Evolutionary conservation across 2,329 filamentous ascomycete species (phyloP).

Genomic region (Cordyceps javanica): DNA sequence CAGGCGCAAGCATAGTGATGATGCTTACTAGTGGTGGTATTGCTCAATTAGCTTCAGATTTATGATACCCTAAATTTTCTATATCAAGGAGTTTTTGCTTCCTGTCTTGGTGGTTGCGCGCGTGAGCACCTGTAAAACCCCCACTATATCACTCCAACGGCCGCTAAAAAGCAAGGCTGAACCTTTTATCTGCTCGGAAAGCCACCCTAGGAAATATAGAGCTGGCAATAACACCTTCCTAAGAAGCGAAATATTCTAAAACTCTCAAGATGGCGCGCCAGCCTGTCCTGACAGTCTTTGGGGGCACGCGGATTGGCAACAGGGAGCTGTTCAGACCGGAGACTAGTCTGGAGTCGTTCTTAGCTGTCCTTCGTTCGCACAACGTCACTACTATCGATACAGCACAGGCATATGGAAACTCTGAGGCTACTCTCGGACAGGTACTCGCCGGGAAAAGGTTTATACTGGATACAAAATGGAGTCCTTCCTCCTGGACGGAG

Average conservation of each 20-base stretch:
- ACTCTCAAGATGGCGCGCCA: background rate
- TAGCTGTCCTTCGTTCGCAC: slow-evolving; percentile 10
- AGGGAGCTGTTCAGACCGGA: slow-evolving; percentile 14
- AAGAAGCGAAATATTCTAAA: background rate
- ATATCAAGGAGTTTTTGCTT: background rate
- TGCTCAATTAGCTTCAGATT: background rate
- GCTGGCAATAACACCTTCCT: no score
- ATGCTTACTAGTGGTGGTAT: background rate
- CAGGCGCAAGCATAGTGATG: background rate
- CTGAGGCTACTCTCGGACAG: slow-evolving; percentile 13
- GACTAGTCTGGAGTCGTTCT: slow-evolving; percentile 5
- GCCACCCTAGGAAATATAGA: background rate
- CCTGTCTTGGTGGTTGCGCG: background rate
- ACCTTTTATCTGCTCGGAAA: background rate
- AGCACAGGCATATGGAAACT: slow-evolving; percentile 16
- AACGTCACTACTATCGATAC: slow-evolving; percentile 14
- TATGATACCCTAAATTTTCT: background rate
- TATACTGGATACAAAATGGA: slow-evolving; percentile 17
- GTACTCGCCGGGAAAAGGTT: slow-evolving; percentile 14
- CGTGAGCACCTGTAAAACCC: background rate
- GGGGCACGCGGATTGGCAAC: slow-evolving; percentile 16
- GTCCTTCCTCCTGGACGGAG: slow-evolving; percentile 14
- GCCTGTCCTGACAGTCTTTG: slow-evolving; percentile 13
- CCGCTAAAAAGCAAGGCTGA: background rate
- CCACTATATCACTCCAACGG: background rate